These are phyloP conservation scores for Mycena sp. DNA, from an alignment of 1,284 basidiomycete species.

Conservation along the genomic window DNA sequence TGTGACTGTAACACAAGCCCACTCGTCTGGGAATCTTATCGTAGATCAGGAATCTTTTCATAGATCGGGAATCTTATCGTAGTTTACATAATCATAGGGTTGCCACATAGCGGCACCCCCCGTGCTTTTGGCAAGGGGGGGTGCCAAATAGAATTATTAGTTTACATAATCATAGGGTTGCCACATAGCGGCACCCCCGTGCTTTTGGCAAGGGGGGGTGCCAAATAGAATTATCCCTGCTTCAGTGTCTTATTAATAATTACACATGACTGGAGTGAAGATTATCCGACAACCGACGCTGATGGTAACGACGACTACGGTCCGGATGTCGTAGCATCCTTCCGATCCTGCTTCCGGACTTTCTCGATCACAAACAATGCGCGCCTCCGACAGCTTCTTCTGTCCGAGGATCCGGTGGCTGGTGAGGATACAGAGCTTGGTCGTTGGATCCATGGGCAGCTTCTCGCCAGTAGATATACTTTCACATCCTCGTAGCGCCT, in stretches of 20 bases:
- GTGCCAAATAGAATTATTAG: too few relatives aligned
- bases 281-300: neutral
- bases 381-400: neutral
- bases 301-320: slow-evolving; percentile 1
- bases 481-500: neutral
- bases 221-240: too few relatives aligned
- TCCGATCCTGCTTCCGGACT: slow-evolving; percentile 2
- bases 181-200: too few relatives aligned
- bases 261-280: neutral
- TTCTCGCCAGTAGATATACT: neutral
- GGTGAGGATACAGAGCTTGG: neutral
- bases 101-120: too few relatives aligned
- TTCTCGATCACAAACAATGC: slow-evolving; percentile 11
- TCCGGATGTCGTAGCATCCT: neutral
- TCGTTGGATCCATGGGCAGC: neutral
- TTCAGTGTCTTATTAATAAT: slow-evolving; percentile 10
- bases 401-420: neutral
- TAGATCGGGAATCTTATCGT: too few relatives aligned
- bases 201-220: too few relatives aligned
- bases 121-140: too few relatives aligned
- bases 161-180: too few relatives aligned
- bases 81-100: too few relatives aligned
- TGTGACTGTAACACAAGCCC: too few relatives aligned
- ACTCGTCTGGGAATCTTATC: too few relatives aligned
- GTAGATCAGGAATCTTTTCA: too few relatives aligned